These are phyloP conservation scores for Apophysomyces variabilis DNA, from an alignment of 371 early-diverging fungal genomes.

Conservation along the genomic window DNA sequence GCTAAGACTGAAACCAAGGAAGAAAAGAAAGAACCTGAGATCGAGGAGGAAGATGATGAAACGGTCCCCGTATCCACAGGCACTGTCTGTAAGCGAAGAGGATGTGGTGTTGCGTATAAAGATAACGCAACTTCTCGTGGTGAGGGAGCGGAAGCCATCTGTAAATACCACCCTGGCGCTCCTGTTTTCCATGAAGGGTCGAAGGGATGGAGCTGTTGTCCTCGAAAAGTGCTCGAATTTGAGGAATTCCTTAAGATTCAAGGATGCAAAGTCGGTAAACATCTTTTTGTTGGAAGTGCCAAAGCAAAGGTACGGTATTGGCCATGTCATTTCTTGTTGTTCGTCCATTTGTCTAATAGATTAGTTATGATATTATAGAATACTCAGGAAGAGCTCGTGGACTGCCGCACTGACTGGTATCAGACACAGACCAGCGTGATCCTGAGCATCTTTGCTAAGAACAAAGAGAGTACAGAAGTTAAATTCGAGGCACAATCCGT, in stretches of 20 bases:
- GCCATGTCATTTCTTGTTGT: slow-evolving; percentile 1
- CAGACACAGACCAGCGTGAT: slow-evolving; percentile 86
- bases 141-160: slow-evolving; percentile 60
- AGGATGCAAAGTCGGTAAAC: slow-evolving; percentile 87
- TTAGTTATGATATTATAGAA: neutral
- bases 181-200: slow-evolving; percentile 95
- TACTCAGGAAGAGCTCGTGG: slow-evolving; percentile 60
- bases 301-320: slow-evolving; percentile 25
- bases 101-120: slow-evolving; percentile 75
- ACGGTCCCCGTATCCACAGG: slow-evolving; percentile 73
- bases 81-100: slow-evolving; percentile 84
- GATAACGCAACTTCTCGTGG: slow-evolving; percentile 69
- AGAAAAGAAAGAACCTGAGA: slow-evolving; percentile 32
- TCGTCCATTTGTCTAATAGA: neutral
- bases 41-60: slow-evolving; percentile 77
- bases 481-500: slow-evolving; percentile 52
- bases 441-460: slow-evolving; percentile 92
- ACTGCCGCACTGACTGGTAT: slow-evolving; percentile 93
- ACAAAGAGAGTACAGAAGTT: slow-evolving; percentile 72
- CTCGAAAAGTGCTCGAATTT: slow-evolving; percentile 92
- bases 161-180: slow-evolving; percentile 86
- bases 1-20: slow-evolving; percentile 13
- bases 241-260: slow-evolving; percentile 95
- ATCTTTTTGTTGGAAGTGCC: slow-evolving; percentile 75
- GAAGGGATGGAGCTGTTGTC: slow-evolving; percentile 92